A percentile compares a stretch with the other conserved stretches of the same genome.
These are phyloP conservation scores for Arthrinium puccinioides DNA, from an alignment of 2,329 filamentous ascomycete genomes.

Conservation along the genomic window DNA sequence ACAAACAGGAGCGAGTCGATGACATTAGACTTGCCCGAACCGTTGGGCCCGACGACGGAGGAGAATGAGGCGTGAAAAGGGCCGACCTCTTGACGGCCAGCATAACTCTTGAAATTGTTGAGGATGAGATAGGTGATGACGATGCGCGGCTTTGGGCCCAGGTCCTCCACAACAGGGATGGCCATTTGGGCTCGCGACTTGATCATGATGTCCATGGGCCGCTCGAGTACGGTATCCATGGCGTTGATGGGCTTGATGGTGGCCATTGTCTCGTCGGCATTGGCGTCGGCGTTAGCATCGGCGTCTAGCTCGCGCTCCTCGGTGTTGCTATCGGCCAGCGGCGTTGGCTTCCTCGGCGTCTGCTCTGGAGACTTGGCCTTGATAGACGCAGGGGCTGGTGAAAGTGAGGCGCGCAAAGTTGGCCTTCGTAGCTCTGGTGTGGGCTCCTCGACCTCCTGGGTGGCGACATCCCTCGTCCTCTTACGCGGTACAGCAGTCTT, in stretches of 20 bases:
- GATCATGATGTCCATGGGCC: slow-evolving; percentile 87
- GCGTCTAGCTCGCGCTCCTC: slow-evolving; percentile 35
- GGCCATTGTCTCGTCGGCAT: slow-evolving; percentile 41
- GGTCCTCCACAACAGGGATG: slow-evolving; percentile 63
- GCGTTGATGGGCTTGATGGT: slow-evolving; percentile 65
- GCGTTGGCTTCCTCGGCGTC: slow-evolving; percentile 43
- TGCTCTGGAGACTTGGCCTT: slow-evolving; percentile 50
- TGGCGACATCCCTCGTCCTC: slow-evolving; percentile 4
- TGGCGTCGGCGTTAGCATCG: slow-evolving; percentile 19
- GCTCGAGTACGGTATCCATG: slow-evolving; percentile 72
- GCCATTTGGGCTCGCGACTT: slow-evolving; percentile 67
- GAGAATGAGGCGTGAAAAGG: slow-evolving; percentile 97
- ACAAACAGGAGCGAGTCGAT: slow-evolving; percentile 97
- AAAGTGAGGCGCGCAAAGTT: slow-evolving; percentile 22
- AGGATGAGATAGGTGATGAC: slow-evolving; percentile 90
- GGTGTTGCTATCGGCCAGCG: slow-evolving; percentile 68
- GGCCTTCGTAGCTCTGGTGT: slow-evolving; percentile 25
- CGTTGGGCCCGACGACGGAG: slow-evolving; percentile 94
- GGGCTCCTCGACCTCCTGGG: slow-evolving; percentile 30
- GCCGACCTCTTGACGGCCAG: slow-evolving; percentile 87
- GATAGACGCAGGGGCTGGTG: slow-evolving; percentile 40
- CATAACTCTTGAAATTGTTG: slow-evolving; percentile 98
- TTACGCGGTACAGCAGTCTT: slow-evolving; percentile 29
- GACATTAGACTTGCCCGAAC: slow-evolving; percentile 97
- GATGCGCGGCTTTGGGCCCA: slow-evolving; percentile 73